A percentile compares a stretch with the other conserved stretches of the same genome.
Conservation (phyloP, 139 green algal genomes). For the Desmodesmus armatus region DNA sequence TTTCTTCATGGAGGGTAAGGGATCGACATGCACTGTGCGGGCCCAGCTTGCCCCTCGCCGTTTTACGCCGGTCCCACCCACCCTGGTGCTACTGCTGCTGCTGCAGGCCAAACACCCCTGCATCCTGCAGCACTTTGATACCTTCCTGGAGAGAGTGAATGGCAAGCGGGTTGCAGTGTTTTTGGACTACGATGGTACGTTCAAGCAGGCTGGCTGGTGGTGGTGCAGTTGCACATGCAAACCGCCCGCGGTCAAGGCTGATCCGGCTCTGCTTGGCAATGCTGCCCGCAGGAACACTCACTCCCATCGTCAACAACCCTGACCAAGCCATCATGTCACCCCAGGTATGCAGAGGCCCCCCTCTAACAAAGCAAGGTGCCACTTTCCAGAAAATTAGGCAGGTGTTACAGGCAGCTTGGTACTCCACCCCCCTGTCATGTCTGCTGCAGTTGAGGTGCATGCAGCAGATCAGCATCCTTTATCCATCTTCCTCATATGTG, state of each 20-base stretch:
- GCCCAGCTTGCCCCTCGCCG: no score
- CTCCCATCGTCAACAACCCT: constrained; percentile 96
- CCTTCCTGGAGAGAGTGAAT: constrained; percentile 55
- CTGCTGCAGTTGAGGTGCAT: background rate
- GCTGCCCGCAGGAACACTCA: constrained; percentile 88
- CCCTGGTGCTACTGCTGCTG: background rate
- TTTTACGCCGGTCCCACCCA: no score
- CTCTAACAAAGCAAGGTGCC: no score
- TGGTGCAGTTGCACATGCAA: background rate
- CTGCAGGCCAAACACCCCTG: constrained; percentile 77
- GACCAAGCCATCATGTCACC: constrained; percentile 91
- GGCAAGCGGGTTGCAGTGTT: constrained; percentile 94
- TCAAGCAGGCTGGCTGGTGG: background rate
- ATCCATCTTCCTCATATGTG: background rate
- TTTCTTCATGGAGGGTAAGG: constrained; percentile 6
- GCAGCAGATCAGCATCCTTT: background rate
- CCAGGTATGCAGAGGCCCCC: constrained; percentile 69
- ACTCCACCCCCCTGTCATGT: background rate
- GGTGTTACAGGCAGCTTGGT: background rate
- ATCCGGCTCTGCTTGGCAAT: no score
- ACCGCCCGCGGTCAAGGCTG: background rate
- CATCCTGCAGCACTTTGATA: constrained; percentile 68
- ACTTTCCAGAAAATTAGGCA: background rate
- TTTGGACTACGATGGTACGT: constrained; percentile 94
- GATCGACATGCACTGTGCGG: no score